Evolutionary conservation across 257 asterid genomes (phyloP).

Genomic region (Nicotiana tabacum): DNA sequence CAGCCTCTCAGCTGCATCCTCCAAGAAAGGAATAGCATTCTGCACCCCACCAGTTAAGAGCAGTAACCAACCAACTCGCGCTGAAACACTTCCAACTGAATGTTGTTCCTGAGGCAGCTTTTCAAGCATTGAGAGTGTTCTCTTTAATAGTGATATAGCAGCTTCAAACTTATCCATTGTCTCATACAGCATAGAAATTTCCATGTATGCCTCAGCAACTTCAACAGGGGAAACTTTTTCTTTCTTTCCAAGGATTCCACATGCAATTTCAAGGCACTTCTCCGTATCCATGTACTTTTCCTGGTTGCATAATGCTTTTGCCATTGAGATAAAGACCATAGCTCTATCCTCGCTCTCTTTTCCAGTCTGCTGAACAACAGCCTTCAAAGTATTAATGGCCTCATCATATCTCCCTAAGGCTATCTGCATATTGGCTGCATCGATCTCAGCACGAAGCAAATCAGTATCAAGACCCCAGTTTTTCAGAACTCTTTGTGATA

Average conservation of each 20-base stretch:
- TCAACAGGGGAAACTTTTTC: constrained; percentile 49
- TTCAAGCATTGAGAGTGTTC: constrained; percentile 58
- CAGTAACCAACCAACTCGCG: constrained; percentile 87
- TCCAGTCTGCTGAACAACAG: constrained; percentile 66
- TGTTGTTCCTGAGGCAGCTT: constrained; percentile 88
- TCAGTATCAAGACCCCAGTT: constrained; percentile 80
- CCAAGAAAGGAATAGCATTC: constrained; percentile 67
- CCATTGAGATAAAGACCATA: constrained; percentile 68
- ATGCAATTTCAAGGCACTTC: constrained; percentile 70
- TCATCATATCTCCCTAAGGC: constrained; percentile 72
- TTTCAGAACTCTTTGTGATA: constrained; percentile 73
- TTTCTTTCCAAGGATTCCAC: constrained; percentile 62
- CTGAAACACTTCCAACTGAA: constrained; percentile 79
- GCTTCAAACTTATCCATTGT: constrained; percentile 79
- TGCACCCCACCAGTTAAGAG: constrained; percentile 73
- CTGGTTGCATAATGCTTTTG: constrained; percentile 67
- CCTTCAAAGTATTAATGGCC: constrained; percentile 70
- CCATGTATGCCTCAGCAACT: constrained; percentile 79
- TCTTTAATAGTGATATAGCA: constrained; percentile 64
- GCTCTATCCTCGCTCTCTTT: constrained; percentile 84
- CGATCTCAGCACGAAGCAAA: constrained; percentile 83
- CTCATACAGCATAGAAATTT: constrained; percentile 73
- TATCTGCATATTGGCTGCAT: constrained; percentile 91
- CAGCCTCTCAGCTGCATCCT: constrained; percentile 90
- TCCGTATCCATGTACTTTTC: constrained; percentile 68